phyloP scores from a whole-genome alignment of 1,284 basidiomycete genomes.

The Mrakiaceae sp. region DNA sequence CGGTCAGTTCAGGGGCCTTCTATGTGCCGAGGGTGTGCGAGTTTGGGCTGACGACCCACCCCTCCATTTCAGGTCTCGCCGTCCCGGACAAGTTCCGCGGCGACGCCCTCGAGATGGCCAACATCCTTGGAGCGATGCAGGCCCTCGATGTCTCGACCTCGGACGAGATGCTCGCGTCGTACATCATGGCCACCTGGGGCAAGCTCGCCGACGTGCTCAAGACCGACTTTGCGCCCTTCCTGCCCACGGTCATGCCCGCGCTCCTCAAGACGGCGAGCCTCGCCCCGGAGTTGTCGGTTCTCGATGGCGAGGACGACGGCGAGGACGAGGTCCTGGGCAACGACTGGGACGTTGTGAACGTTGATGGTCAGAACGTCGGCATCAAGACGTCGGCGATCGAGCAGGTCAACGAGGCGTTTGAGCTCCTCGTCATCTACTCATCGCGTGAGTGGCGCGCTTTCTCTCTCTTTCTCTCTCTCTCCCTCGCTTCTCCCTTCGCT shows the following conservation, averaged over 20 bases:
- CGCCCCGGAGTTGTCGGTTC: conserved; percentile 13
- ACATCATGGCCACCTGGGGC: conserved; percentile 15
- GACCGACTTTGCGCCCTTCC: conserved; percentile 17
- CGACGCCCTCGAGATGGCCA: conserved; percentile 59
- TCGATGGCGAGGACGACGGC: conserved; percentile 32
- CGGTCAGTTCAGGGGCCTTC: conserved; percentile 38
- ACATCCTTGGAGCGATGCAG: conserved; percentile 24
- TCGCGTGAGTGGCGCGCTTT: conserved; percentile 1
- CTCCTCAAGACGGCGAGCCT: conserved; percentile 13
- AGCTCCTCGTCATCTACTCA: conserved; percentile 11
- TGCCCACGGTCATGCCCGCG: conserved; percentile 16
- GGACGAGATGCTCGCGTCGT: not conserved
- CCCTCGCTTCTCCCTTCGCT: not conserved
- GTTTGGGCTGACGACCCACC: not conserved
- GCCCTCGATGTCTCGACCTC: not conserved
- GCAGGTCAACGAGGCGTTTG: conserved; percentile 13
- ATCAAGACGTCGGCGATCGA: conserved; percentile 17
- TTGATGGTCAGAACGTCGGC: conserved; percentile 32
- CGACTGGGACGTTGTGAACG: not conserved
- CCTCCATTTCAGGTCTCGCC: conserved; percentile 51
- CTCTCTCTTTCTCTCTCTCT: not conserved
- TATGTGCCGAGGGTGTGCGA: conserved; percentile 1
- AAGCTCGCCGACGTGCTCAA: conserved; percentile 16
- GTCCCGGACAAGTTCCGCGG: conserved; percentile 62
- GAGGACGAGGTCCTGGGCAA: not conserved